Evolutionary conservation across 768 basidiomycete species (phyloP).

Genomic region (Pholiota conissans): DNA sequence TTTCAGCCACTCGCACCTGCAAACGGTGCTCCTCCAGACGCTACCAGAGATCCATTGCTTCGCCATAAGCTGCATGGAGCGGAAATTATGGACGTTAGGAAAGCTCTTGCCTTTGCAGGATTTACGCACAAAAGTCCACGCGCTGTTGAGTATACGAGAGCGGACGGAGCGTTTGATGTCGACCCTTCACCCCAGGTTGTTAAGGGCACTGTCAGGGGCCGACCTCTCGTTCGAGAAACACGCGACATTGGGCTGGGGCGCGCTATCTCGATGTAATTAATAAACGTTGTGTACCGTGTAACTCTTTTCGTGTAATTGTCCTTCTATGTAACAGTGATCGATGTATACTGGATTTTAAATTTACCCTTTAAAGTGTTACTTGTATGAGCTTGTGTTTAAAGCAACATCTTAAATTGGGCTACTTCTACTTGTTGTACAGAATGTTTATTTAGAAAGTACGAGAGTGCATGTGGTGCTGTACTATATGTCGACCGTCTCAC

Average conservation of each 20-base stretch:
- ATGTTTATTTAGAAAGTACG: not conserved
- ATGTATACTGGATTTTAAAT: conserved; percentile 9
- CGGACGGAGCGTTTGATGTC: conserved; percentile 70
- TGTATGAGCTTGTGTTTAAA: not conserved
- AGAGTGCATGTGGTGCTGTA: not conserved
- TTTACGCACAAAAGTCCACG: conserved; percentile 91
- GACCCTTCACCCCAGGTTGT: conserved; percentile 46
- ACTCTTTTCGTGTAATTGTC: conserved; percentile 11
- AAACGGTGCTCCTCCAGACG: conserved; percentile 80
- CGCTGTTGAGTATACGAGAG: conserved; percentile 71
- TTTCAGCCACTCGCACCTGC: conserved; percentile 86
- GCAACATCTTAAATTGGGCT: not conserved
- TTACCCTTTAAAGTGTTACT: conserved; percentile 3
- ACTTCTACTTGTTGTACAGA: not conserved
- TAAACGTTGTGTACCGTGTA: conserved; percentile 4
- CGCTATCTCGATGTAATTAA: conserved; percentile 77
- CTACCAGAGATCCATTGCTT: conserved; percentile 87
- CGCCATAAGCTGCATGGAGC: conserved; percentile 83
- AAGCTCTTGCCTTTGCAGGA: conserved; percentile 87
- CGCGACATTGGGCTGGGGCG: conserved; percentile 70
- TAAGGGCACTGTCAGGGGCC: conserved; percentile 60
- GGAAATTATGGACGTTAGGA: conserved; percentile 86
- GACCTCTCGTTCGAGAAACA: conserved; percentile 60
- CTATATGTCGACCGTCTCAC: not conserved
- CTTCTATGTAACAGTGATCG: conserved; percentile 17